Percentiles rank a stretch among this genome's conserved stretches.
These are phyloP conservation scores for Pleurotus djamor DNA, from an alignment of 768 basidiomycete species.

Conservation along the genomic window DNA sequence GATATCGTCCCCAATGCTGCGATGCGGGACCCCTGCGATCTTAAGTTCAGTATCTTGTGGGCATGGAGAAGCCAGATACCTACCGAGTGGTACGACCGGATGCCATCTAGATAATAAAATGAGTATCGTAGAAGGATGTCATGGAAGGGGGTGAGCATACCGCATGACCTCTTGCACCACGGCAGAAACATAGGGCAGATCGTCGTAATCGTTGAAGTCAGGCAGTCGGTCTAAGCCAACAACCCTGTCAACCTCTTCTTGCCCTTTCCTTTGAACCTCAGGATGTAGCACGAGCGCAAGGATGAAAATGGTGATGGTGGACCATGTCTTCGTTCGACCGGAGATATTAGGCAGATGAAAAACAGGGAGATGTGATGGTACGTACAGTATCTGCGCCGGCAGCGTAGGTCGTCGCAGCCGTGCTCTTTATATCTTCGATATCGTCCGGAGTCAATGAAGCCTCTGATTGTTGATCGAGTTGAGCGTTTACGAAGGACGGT, in stretches of 20 bases:
- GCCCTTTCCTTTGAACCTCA: constrained; percentile 20
- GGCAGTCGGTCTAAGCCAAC: constrained; percentile 22
- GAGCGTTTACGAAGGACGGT: constrained; percentile 1
- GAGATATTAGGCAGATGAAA: not conserved
- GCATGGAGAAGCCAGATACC: not conserved
- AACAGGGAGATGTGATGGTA: not conserved
- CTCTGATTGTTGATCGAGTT: not conserved
- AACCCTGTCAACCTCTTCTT: constrained; percentile 22
- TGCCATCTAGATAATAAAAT: constrained; percentile 9
- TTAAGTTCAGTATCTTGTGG: not conserved
- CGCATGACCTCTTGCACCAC: constrained; percentile 45
- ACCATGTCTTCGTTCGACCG: not conserved
- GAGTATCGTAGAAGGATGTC: not conserved
- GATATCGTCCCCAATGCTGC: constrained; percentile 22
- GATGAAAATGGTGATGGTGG: not conserved
- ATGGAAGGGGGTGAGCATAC: constrained; percentile 21
- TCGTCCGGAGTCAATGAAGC: not conserved
- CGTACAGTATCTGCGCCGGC: not conserved
- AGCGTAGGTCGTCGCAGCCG: not conserved
- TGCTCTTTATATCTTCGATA: not conserved
- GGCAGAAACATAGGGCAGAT: constrained; percentile 28
- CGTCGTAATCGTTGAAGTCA: constrained; percentile 12
- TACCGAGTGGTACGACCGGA: constrained; percentile 11
- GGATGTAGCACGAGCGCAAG: constrained; percentile 11
- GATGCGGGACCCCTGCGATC: constrained; percentile 25